These are phyloP conservation scores for Pholiota microspora DNA, from an alignment of 768 basidiomycete species.

Conservation along the genomic window DNA sequence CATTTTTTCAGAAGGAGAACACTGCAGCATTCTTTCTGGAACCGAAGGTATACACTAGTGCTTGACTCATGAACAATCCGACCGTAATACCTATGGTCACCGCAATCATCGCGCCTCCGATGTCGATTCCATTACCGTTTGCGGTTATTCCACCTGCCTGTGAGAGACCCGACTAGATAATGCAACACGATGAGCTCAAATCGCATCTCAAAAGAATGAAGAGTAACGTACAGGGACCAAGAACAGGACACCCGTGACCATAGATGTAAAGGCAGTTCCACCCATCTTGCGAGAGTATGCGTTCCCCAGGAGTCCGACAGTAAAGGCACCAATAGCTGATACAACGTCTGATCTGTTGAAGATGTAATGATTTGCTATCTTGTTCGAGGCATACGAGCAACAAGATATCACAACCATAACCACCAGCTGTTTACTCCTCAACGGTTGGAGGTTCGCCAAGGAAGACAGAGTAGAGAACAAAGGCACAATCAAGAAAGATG, in stretches of 20 bases:
- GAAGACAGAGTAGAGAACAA: constrained; percentile 70
- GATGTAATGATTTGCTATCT: constrained; percentile 80
- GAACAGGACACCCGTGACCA: constrained; percentile 88
- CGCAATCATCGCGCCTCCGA: constrained; percentile 85
- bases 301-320: constrained; percentile 76
- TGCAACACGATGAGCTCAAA: constrained; percentile 6
- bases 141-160: constrained; percentile 85
- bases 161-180: constrained; percentile 70
- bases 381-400: constrained; percentile 75
- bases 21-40: constrained; percentile 80
- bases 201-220: neutral
- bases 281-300: constrained; percentile 79
- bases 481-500: constrained; percentile 73
- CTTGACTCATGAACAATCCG: constrained; percentile 85
- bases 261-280: constrained; percentile 86
- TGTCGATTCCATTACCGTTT: constrained; percentile 78
- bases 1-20: constrained; percentile 72
- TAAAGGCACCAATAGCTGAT: constrained; percentile 83
- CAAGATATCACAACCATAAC: constrained; percentile 89
- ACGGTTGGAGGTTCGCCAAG: constrained; percentile 75
- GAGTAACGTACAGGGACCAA: constrained; percentile 70
- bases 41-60: constrained; percentile 85
- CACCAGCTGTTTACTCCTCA: constrained; percentile 65
- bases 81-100: constrained; percentile 91
- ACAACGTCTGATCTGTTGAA: constrained; percentile 83